Percentiles rank a stretch among this genome's conserved stretches.
These are phyloP conservation scores for Ostreobium quekettii DNA, from an alignment of 139 green algal species.

Conservation along the genomic window DNA sequence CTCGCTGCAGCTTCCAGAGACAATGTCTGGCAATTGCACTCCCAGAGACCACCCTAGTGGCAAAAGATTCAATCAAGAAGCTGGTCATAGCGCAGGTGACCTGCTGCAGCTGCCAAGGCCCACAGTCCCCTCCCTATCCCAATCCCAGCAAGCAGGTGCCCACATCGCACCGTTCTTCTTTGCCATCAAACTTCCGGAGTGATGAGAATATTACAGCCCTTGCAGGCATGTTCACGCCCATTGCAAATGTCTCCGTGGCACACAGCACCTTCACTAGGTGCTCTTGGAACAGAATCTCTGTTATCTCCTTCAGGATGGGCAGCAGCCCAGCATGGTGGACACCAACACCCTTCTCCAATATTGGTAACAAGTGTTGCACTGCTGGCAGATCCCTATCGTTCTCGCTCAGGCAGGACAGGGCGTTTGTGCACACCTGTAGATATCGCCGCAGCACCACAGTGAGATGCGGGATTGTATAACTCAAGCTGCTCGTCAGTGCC, in stretches of 20 bases:
- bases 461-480: not conserved
- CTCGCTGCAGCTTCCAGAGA: too few relatives aligned
- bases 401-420: conserved; percentile 62
- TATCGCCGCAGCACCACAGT: not conserved
- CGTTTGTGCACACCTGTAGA: conserved; percentile 69
- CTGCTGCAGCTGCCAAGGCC: too few relatives aligned
- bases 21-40: too few relatives aligned
- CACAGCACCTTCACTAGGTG: conserved; percentile 65
- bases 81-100: too few relatives aligned
- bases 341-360: conserved; percentile 77
- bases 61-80: too few relatives aligned
- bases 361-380: conserved; percentile 63
- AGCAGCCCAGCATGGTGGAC: conserved; percentile 78
- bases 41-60: too few relatives aligned
- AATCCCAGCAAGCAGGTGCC: too few relatives aligned
- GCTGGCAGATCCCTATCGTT: conserved; percentile 73
- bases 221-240: conserved; percentile 98
- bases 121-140: too few relatives aligned
- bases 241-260: conserved; percentile 93
- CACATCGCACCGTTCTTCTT: too few relatives aligned
- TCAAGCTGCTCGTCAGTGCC: conserved; percentile 12
- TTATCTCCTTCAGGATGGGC: conserved; percentile 93
- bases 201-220: conserved; percentile 84
- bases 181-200: conserved; percentile 87
- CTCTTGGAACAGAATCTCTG: conserved; percentile 95